These are phyloP conservation scores for Ceratocystis harringtonii DNA, from an alignment of 2,329 filamentous ascomycete genomes.

Conservation along the genomic window DNA sequence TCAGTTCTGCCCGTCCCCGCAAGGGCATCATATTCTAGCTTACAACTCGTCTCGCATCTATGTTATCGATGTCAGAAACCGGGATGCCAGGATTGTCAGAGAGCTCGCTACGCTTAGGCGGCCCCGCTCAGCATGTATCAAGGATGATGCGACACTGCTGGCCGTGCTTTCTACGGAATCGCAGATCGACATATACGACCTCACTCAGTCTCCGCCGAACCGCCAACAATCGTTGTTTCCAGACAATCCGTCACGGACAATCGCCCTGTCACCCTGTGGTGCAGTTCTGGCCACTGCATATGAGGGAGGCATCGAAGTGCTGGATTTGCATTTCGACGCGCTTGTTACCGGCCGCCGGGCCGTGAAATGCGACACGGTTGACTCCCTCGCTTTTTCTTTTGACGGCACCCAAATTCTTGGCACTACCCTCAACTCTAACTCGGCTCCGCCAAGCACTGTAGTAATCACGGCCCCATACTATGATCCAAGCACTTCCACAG, in stretches of 20 bases:
- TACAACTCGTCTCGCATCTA: slow-evolving; percentile 78
- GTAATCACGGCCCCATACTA: slow-evolving; percentile 69
- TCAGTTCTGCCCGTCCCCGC: slow-evolving; percentile 65
- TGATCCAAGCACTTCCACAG: slow-evolving; percentile 50
- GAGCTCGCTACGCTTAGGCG: slow-evolving; percentile 68
- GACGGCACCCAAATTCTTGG: slow-evolving; percentile 68
- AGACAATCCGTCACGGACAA: slow-evolving; percentile 61
- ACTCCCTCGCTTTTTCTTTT: slow-evolving; percentile 58
- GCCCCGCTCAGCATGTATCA: slow-evolving; percentile 61
- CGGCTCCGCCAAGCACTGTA: slow-evolving; percentile 46
- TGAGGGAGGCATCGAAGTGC: slow-evolving; percentile 77
- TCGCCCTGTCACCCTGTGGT: slow-evolving; percentile 68
- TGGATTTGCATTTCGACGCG: slow-evolving; percentile 51
- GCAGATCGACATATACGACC: slow-evolving; percentile 73
- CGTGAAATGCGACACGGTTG: slow-evolving; percentile 64
- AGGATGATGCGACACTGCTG: slow-evolving; percentile 60
- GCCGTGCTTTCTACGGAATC: slow-evolving; percentile 70
- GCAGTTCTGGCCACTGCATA: slow-evolving; percentile 73
- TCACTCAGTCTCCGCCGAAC: slow-evolving; percentile 48
- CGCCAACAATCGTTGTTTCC: slow-evolving; percentile 61
- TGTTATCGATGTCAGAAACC: slow-evolving; percentile 51
- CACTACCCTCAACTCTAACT: slow-evolving; percentile 50
- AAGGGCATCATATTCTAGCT: slow-evolving; percentile 58
- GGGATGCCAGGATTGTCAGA: slow-evolving; percentile 49
- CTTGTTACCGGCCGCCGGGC: slow-evolving; percentile 53